Percentiles rank a stretch among this genome's conserved stretches.
These are phyloP conservation scores for Verticillium dahliae DNA, from an alignment of 2,329 filamentous ascomycete species.

Conservation along the genomic window DNA sequence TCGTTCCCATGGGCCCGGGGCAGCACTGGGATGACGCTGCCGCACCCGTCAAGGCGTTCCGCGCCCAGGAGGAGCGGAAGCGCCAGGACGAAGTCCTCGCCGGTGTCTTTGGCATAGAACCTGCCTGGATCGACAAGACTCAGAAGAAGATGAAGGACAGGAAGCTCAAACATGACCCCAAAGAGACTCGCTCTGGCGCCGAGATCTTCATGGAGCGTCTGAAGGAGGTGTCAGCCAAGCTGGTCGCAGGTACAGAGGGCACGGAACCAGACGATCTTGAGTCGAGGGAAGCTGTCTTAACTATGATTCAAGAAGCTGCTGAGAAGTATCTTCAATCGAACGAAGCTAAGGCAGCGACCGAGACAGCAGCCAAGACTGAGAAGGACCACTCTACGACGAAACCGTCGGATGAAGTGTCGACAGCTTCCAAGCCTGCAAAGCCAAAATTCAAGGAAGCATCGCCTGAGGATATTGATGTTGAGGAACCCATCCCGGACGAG, in stretches of 20 bases:
- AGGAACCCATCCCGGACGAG: conserved; percentile 26
- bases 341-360: conserved; percentile 15
- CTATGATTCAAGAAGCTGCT: conserved; percentile 43
- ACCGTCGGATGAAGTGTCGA: not conserved
- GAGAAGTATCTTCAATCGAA: conserved; percentile 40
- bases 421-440: not conserved
- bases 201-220: conserved; percentile 30
- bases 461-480: conserved; percentile 45
- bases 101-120: conserved; percentile 45
- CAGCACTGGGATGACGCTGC: conserved; percentile 15
- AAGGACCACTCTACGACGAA: conserved; percentile 1
- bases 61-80: conserved; percentile 47
- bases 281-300: conserved; percentile 39
- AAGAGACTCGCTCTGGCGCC: conserved; percentile 13
- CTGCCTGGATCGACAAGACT: conserved; percentile 27
- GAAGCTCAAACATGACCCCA: conserved; percentile 20
- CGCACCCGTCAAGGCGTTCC: conserved; percentile 36
- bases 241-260: conserved; percentile 23
- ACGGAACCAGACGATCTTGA: conserved; percentile 18
- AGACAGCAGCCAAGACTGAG: not conserved
- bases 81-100: conserved; percentile 46
- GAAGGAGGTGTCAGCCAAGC: conserved; percentile 30
- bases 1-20: conserved; percentile 23
- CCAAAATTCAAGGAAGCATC: conserved; percentile 6
- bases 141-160: conserved; percentile 19